These are phyloP conservation scores for Cyclotella choctawhatcheeana DNA, from an alignment of 108 stramenopile genomes.

Conservation along the genomic window DNA sequence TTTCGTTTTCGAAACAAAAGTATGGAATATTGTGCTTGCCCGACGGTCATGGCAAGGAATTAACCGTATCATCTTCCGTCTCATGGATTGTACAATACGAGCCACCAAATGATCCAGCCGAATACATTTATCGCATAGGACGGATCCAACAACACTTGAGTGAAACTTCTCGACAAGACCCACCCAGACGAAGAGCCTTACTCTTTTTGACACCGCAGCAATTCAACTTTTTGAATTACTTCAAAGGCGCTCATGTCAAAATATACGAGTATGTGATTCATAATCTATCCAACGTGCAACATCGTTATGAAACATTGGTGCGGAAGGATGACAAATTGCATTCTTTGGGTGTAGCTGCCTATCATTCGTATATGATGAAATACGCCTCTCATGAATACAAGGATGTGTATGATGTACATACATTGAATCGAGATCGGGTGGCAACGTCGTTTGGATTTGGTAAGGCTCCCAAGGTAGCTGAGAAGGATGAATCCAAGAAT, in stretches of 20 bases:
- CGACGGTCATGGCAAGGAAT: slow-evolving; percentile 27
- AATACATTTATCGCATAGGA: slow-evolving; percentile 41
- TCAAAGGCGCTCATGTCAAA: slow-evolving; percentile 33
- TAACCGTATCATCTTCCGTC: slow-evolving; percentile 24
- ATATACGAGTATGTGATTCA: slow-evolving; percentile 42
- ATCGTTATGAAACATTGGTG: slow-evolving; percentile 18
- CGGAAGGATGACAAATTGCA: slow-evolving; percentile 24
- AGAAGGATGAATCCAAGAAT: background rate
- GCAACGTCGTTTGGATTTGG: slow-evolving; percentile 43
- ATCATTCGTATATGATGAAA: slow-evolving; percentile 27
- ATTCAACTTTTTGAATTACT: slow-evolving; percentile 32
- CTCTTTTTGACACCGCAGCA: slow-evolving; percentile 42
- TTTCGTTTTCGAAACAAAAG: slow-evolving; percentile 18
- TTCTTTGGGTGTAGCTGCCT: slow-evolving; percentile 25
- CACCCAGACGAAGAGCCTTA: slow-evolving; percentile 15
- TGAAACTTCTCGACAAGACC: slow-evolving; percentile 12
- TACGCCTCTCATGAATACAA: slow-evolving; percentile 41
- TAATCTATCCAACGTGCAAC: slow-evolving; percentile 32
- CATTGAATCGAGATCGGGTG: slow-evolving; percentile 27
- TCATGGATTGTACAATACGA: slow-evolving; percentile 47
- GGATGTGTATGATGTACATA: slow-evolving; percentile 43
- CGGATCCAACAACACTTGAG: no score
- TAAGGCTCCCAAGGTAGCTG: slow-evolving; percentile 10
- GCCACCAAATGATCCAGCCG: slow-evolving; percentile 31
- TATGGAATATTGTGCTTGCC: slow-evolving; percentile 31